phyloP scores from a whole-genome alignment of 805 yeast species.

The Starmerella scarabaei region DNA sequence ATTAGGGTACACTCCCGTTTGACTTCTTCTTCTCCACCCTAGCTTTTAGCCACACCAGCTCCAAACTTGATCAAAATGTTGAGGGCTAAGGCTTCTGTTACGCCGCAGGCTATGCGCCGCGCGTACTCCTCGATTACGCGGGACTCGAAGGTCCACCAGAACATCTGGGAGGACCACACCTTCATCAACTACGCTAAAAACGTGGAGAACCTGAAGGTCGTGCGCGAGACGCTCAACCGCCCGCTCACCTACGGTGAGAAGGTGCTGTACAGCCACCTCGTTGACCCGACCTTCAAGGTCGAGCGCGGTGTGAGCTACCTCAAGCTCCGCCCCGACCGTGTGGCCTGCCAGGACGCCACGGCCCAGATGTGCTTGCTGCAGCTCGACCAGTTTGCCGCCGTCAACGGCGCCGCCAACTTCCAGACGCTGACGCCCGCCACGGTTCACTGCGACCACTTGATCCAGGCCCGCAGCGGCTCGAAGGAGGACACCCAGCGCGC shows the following conservation, averaged over 20 bases:
- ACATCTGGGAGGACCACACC: slow-evolving; percentile 47
- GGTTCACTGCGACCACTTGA: slow-evolving; percentile 95
- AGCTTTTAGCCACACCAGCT: not conserved
- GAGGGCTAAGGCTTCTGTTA: slow-evolving; percentile 13
- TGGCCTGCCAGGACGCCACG: slow-evolving; percentile 98
- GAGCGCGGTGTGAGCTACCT: slow-evolving; percentile 82
- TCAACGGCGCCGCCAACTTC: slow-evolving; percentile 31
- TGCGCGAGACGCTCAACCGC: slow-evolving; percentile 64
- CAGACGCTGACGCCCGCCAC: slow-evolving; percentile 89
- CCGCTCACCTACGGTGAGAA: slow-evolving; percentile 95
- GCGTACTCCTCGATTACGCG: slow-evolving; percentile 31
- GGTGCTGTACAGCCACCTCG: slow-evolving; percentile 87
- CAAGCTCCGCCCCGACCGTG: slow-evolving; percentile 93
- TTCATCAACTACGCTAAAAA: slow-evolving; percentile 87
- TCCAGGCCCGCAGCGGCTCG: slow-evolving; percentile 91
- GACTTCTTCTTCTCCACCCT: not conserved
- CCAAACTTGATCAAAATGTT: slow-evolving; percentile 7
- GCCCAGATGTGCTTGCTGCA: slow-evolving; percentile 97
- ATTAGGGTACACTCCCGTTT: slow-evolving; percentile 8
- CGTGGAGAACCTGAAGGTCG: slow-evolving; percentile 75
- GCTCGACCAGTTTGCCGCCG: slow-evolving; percentile 24
- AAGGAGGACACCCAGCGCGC: slow-evolving; percentile 74
- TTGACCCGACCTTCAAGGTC: slow-evolving; percentile 76
- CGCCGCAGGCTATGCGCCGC: slow-evolving; percentile 16
- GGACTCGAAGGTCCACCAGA: slow-evolving; percentile 69